phyloP scores from a whole-genome alignment of 306 rosid genomes.

The Prosopis cineraria region DNA sequence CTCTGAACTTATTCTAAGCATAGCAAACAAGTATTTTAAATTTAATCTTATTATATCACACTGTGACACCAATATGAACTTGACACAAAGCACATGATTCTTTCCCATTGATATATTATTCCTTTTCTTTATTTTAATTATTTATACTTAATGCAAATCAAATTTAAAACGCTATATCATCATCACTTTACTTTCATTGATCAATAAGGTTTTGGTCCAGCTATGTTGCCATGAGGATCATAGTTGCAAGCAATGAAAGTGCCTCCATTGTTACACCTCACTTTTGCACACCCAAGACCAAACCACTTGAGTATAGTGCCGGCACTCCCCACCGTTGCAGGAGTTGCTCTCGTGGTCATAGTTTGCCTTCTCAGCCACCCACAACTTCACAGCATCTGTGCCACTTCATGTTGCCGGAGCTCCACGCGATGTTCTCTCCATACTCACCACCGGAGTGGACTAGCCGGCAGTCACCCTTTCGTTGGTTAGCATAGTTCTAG shows the following conservation, averaged over 20 bases:
- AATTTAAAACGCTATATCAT: neutral
- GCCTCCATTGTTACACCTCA: slow-evolving; percentile 46
- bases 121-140: neutral
- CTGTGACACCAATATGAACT: no score
- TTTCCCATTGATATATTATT: no score
- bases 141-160: neutral
- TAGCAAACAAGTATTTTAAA: no score
- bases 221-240: slow-evolving; percentile 15
- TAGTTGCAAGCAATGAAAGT: slow-evolving; percentile 62
- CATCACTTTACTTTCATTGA: neutral
- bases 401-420: slow-evolving; percentile 30
- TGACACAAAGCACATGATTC: no score
- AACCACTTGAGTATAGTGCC: slow-evolving; percentile 60
- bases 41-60: no score
- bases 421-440: slow-evolving; percentile 42
- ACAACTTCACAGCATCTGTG: slow-evolving; percentile 31
- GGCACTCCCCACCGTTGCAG: slow-evolving; percentile 40
- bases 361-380: slow-evolving; percentile 42
- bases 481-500: no score
- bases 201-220: neutral
- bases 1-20: no score
- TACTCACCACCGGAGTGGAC: slow-evolving; percentile 42
- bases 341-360: slow-evolving; percentile 49
- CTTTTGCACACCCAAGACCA: slow-evolving; percentile 64
- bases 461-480: slow-evolving; percentile 37